A percentile compares a stretch with the other conserved stretches of the same genome.
These are phyloP conservation scores for Firmiana major DNA, from an alignment of 345 rosid species.

Conservation along the genomic window DNA sequence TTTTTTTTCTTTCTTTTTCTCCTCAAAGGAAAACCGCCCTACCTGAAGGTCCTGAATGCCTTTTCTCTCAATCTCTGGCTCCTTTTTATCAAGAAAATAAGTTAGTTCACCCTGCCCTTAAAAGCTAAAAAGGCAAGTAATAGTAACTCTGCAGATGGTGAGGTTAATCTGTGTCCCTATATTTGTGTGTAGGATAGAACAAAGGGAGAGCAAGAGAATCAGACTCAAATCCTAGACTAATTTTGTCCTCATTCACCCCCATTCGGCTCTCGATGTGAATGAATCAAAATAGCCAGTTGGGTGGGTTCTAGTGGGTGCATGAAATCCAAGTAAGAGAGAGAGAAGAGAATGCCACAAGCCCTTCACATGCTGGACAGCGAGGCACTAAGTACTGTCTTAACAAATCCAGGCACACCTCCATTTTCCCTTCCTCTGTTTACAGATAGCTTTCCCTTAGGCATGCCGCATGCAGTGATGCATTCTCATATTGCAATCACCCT, in stretches of 20 bases:
- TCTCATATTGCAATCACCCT: background rate
- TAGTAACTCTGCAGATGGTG: slow-evolving; percentile 2
- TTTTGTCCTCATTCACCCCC: slow-evolving; percentile 33
- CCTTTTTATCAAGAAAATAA: slow-evolving; percentile 14
- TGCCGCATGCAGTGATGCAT: background rate
- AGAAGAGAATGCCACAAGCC: slow-evolving; percentile 22
- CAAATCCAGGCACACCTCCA: slow-evolving; percentile 44
- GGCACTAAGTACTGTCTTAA: slow-evolving; percentile 49
- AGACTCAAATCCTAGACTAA: slow-evolving; percentile 22
- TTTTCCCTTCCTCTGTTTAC: slow-evolving; percentile 30
- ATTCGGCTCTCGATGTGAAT: slow-evolving; percentile 23
- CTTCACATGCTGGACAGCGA: slow-evolving; percentile 68
- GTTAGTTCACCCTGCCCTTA: background rate
- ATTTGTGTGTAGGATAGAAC: background rate
- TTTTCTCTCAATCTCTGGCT: background rate
- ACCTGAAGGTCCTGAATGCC: background rate
- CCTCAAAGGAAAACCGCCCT: background rate
- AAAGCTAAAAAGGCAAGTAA: background rate
- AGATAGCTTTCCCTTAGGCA: slow-evolving; percentile 31
- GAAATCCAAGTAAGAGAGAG: slow-evolving; percentile 4
- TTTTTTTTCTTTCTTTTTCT: slow-evolving; percentile 19
- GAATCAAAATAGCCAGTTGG: slow-evolving; percentile 47
- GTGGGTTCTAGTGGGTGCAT: slow-evolving; percentile 23
- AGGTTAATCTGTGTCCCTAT: slow-evolving; percentile 11
- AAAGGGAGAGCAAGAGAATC: slow-evolving; percentile 19